Evolutionary conservation across 139 green algal genomes (phyloP), one percentile per base, ranked within the genome.

Genomic region (Picochlorum sp.): DNA sequence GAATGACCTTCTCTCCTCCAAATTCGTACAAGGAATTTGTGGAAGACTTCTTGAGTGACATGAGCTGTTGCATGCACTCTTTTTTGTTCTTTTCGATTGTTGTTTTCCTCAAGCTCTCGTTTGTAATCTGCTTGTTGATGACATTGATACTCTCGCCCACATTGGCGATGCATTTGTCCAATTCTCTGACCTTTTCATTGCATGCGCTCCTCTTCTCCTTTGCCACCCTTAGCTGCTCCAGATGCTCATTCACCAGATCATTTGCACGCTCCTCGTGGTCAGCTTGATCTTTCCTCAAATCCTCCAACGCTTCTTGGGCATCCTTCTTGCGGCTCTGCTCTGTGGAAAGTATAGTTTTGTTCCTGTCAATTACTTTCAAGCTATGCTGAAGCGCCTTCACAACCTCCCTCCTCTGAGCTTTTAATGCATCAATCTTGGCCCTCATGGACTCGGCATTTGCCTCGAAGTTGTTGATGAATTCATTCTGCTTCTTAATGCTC

Each of bases 11-110:
- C 16, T 46, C 24, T 16, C 24, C 58, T 2, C 74, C 74, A 72
- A 76, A 81, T 54, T 54, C 47, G 47, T 20, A 13, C 47, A 54
- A 41, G 34, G 34, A 21, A 41, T 41, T 41, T 41, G 7, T 41
- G 6, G 49, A 77, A 52, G 46, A 51, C 18, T n/a, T 49, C 32
- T 20, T 64, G n/a, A 62, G 49, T 69, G 32, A 41, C 34, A 11
- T 11, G 8, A 41, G 34, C 10, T 62, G 58, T 30, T 11, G 34
- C 34, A 41, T 6, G 8, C 34, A 41, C 34, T 23, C 23, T 16
- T 16, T 61, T 16, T 16, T 7, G n/a, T 41, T 68, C 3, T 66
- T 61, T 16, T 64, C 26, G 60, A 16, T 41, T 41, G n/a, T 69
- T 57, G 20, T 26, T 37, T 34, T 51, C 44, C 34, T 68, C n/a